These are phyloP conservation scores for Botrytis sinoallii DNA, from an alignment of 2,329 filamentous ascomycete species.

Conservation along the genomic window DNA sequence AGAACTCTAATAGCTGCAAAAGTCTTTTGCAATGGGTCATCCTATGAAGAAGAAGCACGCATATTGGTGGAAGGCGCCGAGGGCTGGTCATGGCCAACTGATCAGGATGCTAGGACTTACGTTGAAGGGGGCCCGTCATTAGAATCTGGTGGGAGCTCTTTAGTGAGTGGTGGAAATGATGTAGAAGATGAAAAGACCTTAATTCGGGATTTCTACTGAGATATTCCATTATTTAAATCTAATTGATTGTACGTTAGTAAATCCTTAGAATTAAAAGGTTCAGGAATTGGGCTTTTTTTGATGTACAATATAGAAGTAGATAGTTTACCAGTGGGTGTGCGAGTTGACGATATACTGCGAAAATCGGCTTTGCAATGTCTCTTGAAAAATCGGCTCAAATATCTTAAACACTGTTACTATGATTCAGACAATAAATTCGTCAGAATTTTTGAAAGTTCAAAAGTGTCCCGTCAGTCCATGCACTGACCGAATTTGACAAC, in stretches of 20 bases:
- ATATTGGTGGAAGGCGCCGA: constrained; percentile 29
- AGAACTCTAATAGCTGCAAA: constrained; percentile 29
- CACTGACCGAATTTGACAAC: background rate
- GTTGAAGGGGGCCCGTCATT: background rate
- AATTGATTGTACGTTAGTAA: background rate
- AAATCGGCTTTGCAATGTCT: background rate
- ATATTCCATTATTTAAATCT: background rate
- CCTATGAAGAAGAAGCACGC: constrained; percentile 23
- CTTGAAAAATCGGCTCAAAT: background rate
- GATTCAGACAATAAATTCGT: background rate
- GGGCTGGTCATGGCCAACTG: constrained; percentile 34
- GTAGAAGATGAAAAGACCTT: background rate
- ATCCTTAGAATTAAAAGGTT: background rate
- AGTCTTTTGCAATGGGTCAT: constrained; percentile 24
- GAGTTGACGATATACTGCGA: background rate
- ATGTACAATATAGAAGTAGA: background rate
- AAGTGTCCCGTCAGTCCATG: background rate
- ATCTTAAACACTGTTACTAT: background rate
- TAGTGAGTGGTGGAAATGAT: background rate
- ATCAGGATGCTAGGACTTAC: constrained; percentile 24
- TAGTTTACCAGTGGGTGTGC: background rate
- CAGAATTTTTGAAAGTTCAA: background rate
- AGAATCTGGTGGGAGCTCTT: background rate
- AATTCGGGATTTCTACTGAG: background rate
- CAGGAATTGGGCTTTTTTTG: background rate